Evolutionary conservation across 2,329 filamentous ascomycete genomes (phyloP), one percentile per base, ranked within the genome.

Genomic region (Leptosphaerulina australis): DNA sequence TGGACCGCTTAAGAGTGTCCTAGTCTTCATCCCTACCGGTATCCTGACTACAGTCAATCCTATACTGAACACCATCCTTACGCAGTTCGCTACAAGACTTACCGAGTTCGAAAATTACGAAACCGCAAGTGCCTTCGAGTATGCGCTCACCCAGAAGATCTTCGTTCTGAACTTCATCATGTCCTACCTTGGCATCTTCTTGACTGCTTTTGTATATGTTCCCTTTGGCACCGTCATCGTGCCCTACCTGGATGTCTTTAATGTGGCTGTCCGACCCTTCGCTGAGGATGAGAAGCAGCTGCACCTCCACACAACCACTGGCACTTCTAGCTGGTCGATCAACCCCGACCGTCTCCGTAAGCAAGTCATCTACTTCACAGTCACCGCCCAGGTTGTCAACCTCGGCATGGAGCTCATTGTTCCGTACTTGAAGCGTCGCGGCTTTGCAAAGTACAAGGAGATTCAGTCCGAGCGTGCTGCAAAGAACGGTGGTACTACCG

Each of bases 151-250:
- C 0, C 86, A 90, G 50, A 99, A 99, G 78, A 88, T 96, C 25
- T 97, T 99, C 66, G 86, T 97, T 11, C 83, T 97, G 66, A 96
- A 97, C 77, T 96, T 97, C 74, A 93, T 97, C 74, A 96, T 91
- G 5, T 96, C 92, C 0, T 97, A 97, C 70, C 85, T 96, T 43
- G 89, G 91, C 1, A 87, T 70, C 37, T 87, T 96, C 67, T 82
- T 97, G 14, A 97, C 92, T 0, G 90, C 92, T 0, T 97, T 97
- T 62, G 85, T 97, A 56, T 97, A 97, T 65, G 90, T 96, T 15
- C 93, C 93, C 0, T 97, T 97, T 63, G 93, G 90, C 11, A 84
- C 86, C 52, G 74, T 91, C 35, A 83, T 99, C 9, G 85, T 94
- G 0, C 93, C 94, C 0, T 88, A 95, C 67, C 83, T 99, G 4